These are phyloP conservation scores for Talaromyces stipitatus DNA, from an alignment of 495 filamentous ascomycete species.

Conservation along the genomic window DNA sequence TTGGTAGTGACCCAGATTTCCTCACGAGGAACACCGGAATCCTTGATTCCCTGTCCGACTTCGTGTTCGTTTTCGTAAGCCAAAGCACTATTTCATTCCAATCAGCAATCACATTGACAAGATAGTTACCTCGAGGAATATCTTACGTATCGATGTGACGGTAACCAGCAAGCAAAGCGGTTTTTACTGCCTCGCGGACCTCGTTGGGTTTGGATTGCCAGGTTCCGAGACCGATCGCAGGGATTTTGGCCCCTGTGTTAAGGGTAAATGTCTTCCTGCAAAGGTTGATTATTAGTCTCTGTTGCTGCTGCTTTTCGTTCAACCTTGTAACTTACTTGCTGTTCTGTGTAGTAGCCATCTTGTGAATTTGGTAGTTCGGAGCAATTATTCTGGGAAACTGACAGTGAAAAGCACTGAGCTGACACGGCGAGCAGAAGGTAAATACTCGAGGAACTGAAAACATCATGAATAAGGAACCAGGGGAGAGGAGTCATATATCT, in stretches of 20 bases:
- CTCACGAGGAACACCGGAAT: slow-evolving; percentile 70
- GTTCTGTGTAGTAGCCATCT: slow-evolving; percentile 32
- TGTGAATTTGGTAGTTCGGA: slow-evolving; percentile 11
- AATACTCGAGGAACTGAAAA: background rate
- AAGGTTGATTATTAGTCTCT: background rate
- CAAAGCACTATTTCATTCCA: slow-evolving; percentile 45
- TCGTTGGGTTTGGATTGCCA: slow-evolving; percentile 65
- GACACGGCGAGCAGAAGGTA: background rate
- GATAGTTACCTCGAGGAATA: slow-evolving; percentile 8
- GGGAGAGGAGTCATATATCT: background rate
- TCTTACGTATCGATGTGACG: slow-evolving; percentile 58
- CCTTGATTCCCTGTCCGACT: slow-evolving; percentile 71
- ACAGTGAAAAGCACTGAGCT: background rate
- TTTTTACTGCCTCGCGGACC: slow-evolving; percentile 64
- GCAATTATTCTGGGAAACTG: background rate
- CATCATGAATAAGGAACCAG: background rate
- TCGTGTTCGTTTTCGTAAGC: slow-evolving; percentile 82
- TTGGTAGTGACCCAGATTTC: slow-evolving; percentile 88
- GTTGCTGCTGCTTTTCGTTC: background rate
- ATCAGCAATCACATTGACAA: slow-evolving; percentile 9
- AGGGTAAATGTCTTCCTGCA: slow-evolving; percentile 60
- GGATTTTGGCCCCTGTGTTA: slow-evolving; percentile 74
- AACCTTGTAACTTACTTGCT: slow-evolving; percentile 26
- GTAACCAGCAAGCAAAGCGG: slow-evolving; percentile 67
- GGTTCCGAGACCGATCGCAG: slow-evolving; percentile 74